phyloP scores from a whole-genome alignment of 768 basidiomycete species.

The Asterophora lycoperdoides region DNA sequence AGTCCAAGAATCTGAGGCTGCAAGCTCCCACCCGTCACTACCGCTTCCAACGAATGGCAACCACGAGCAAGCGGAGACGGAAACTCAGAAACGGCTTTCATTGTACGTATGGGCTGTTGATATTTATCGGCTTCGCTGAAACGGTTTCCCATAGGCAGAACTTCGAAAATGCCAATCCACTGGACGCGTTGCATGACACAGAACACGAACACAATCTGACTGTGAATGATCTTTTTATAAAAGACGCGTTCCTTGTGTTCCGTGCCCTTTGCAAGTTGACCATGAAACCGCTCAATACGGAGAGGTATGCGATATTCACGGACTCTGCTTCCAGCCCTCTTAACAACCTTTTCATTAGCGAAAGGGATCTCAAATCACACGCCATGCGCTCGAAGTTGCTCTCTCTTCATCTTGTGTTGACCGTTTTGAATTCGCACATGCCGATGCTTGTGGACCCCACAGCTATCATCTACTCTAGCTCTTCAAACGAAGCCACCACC shows the following conservation, averaged over 20 bases:
- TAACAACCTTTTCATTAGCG: constrained; percentile 43
- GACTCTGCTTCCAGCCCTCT: constrained; percentile 1
- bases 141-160: constrained; percentile 25
- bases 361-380: constrained; percentile 93
- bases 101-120: constrained; percentile 10
- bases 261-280: constrained; percentile 95
- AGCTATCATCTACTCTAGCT: constrained; percentile 89
- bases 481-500: constrained; percentile 79
- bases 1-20: background rate
- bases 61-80: background rate
- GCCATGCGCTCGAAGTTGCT: constrained; percentile 96
- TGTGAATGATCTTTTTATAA: constrained; percentile 87
- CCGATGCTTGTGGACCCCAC: constrained; percentile 81
- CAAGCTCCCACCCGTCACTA: constrained; percentile 9
- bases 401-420: constrained; percentile 90
- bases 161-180: constrained; percentile 31
- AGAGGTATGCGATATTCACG: constrained; percentile 58
- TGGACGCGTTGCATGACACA: constrained; percentile 30
- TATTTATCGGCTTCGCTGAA: background rate
- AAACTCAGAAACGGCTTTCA: constrained; percentile 7
- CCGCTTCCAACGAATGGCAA: constrained; percentile 6
- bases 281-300: constrained; percentile 93
- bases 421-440: constrained; percentile 90
- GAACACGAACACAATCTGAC: constrained; percentile 48
- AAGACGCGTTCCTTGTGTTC: constrained; percentile 98